Evolutionary conservation across 768 basidiomycete genomes (phyloP).

Genomic region (Rhodotorula graminis): DNA sequence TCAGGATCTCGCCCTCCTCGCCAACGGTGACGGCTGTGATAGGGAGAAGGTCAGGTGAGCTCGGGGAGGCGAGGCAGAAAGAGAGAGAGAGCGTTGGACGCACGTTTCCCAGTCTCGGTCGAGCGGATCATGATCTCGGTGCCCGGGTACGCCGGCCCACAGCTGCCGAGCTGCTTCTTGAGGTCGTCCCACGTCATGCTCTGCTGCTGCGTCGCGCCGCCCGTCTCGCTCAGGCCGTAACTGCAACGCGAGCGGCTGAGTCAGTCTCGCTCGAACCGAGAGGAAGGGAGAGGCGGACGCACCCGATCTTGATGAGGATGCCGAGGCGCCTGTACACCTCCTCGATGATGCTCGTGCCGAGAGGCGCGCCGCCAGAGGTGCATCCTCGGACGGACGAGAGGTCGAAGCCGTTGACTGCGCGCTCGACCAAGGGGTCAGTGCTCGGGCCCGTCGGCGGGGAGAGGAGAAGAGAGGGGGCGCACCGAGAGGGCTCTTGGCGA

Average conservation of each 20-base stretch:
- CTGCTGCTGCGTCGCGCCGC: constrained; percentile 34
- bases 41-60: neutral
- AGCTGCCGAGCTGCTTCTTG: constrained; percentile 34
- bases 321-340: constrained; percentile 40
- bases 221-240: constrained; percentile 43
- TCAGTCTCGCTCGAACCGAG: neutral
- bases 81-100: neutral
- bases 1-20: constrained; percentile 42
- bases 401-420: constrained; percentile 38
- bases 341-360: constrained; percentile 39
- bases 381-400: constrained; percentile 40
- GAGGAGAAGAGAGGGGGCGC: neutral
- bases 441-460: neutral
- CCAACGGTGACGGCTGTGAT: constrained; percentile 4
- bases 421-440: too few relatives aligned
- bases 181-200: constrained; percentile 38
- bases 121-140: constrained; percentile 36
- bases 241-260: neutral
- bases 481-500: constrained; percentile 42
- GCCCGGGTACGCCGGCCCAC: constrained; percentile 22
- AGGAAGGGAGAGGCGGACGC: neutral
- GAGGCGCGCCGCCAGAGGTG: constrained; percentile 43
- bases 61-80: neutral
- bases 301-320: constrained; percentile 42
- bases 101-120: constrained; percentile 27